phyloP scores from a whole-genome alignment of 805 yeast species.

The Wickerhamomyces strasburgensis region DNA sequence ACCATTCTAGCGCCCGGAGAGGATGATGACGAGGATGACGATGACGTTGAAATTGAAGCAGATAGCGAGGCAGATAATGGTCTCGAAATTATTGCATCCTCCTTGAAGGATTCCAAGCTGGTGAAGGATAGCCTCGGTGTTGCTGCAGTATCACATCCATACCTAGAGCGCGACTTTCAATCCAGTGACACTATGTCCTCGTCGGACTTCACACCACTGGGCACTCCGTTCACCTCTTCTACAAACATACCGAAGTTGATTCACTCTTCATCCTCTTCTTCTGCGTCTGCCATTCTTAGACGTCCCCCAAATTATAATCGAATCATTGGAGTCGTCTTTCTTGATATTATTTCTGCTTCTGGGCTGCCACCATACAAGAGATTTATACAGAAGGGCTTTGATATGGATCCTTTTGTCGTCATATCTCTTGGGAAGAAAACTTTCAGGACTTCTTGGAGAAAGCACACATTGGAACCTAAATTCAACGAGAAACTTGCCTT shows the following conservation, averaged over 20 bases:
- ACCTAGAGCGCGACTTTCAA: no score
- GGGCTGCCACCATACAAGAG: constrained; percentile 77
- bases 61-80: neutral
- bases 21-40: constrained; percentile 6
- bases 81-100: no score
- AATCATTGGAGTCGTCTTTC: constrained; percentile 59
- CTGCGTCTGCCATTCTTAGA: neutral
- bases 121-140: no score
- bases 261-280: neutral
- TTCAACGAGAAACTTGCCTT: constrained; percentile 78
- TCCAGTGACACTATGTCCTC: no score
- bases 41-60: neutral
- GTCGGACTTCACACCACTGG: neutral
- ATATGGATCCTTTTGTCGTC: constrained; percentile 95
- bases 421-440: constrained; percentile 86
- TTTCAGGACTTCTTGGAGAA: constrained; percentile 76
- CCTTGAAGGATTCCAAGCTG: no score
- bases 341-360: constrained; percentile 69
- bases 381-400: constrained; percentile 60
- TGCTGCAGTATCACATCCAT: no score
- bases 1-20: constrained; percentile 13
- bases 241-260: neutral
- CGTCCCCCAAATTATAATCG: neutral
- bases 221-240: neutral
- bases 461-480: constrained; percentile 77